Percentiles rank a stretch among this genome's conserved stretches.
These are phyloP conservation scores for Yarrowia sp. DNA, from an alignment of 805 yeast genomes.

Conservation along the genomic window DNA sequence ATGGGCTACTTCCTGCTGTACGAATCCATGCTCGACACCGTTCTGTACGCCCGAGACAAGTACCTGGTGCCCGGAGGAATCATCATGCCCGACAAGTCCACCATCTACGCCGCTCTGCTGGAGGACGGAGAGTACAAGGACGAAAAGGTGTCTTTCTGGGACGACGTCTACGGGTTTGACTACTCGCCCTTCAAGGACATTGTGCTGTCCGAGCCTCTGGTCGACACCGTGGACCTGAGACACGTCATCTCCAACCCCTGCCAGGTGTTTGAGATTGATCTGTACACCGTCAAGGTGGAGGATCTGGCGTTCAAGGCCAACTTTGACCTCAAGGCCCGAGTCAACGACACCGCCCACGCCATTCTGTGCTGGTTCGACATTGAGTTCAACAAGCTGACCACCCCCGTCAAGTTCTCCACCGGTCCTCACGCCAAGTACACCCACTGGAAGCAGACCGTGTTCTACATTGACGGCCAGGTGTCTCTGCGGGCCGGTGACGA, in stretches of 20 bases:
- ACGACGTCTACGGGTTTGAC: conserved; percentile 96
- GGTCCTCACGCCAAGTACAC: conserved; percentile 95
- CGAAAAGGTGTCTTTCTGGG: conserved; percentile 94
- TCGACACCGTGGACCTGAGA: conserved; percentile 87
- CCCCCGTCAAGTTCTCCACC: conserved; percentile 77
- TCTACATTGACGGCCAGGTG: conserved; percentile 83
- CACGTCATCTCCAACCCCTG: conserved; percentile 76
- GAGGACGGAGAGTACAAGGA: conserved; percentile 92
- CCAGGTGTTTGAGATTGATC: conserved; percentile 79
- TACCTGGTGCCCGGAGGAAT: conserved; percentile 81
- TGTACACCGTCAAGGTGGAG: conserved; percentile 84
- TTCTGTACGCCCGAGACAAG: conserved; percentile 89
- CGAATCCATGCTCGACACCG: conserved; percentile 98
- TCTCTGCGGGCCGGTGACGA: conserved; percentile 78
- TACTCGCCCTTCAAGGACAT: conserved; percentile 86
- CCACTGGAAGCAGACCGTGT: conserved; percentile 98
- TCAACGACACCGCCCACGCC: conserved; percentile 86
- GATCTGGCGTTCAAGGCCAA: conserved; percentile 76
- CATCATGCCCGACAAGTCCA: conserved; percentile 92
- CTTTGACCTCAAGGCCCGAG: conserved; percentile 75
- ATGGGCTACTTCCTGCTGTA: conserved; percentile 97
- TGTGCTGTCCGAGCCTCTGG: conserved; percentile 93
- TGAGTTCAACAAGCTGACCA: conserved; percentile 67
- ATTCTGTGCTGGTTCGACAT: conserved; percentile 94
- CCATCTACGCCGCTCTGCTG: conserved; percentile 87